Conservation (phyloP, 176 grass and related monocot species). For the Puccinellia tenuiflora region DNA sequence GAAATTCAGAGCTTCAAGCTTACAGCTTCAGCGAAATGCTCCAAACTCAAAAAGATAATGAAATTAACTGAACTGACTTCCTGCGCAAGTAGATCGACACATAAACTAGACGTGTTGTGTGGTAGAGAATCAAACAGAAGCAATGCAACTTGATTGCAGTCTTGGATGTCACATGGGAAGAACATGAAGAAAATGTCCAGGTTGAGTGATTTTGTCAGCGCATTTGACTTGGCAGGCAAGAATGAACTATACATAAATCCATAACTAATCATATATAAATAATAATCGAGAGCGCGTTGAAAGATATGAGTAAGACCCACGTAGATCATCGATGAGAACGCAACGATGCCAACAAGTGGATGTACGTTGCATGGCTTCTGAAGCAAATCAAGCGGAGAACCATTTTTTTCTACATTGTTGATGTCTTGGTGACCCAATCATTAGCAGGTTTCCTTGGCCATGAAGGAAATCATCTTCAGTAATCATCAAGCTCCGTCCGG, state of each 20-base stretch:
- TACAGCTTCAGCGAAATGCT: conserved; percentile 3
- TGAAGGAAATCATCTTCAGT: background rate
- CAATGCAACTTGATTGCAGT: background rate
- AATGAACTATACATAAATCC: background rate
- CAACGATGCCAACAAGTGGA: conserved; percentile 25
- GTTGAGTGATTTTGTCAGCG: conserved; percentile 22
- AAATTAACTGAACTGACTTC: background rate
- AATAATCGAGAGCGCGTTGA: background rate
- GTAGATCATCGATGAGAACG: background rate
- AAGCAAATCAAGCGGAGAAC: background rate
- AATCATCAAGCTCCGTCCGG: background rate
- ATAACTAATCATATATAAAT: background rate
- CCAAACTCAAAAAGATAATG: conserved; percentile 1
- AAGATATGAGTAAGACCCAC: conserved; percentile 32
- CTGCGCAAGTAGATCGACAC: background rate
- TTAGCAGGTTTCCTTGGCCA: conserved; percentile 31
- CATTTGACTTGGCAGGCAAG: conserved; percentile 22
- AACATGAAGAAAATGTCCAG: background rate
- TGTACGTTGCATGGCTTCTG: conserved; percentile 15
- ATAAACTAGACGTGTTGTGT: background rate
- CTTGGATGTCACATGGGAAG: background rate
- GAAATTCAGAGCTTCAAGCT: conserved; percentile 24
- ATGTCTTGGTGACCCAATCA: conserved; percentile 42
- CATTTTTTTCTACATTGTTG: background rate
- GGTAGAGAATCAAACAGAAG: background rate